These are phyloP conservation scores for Solanum chaucha DNA, from an alignment of 257 asterid genomes.

Conservation along the genomic window DNA sequence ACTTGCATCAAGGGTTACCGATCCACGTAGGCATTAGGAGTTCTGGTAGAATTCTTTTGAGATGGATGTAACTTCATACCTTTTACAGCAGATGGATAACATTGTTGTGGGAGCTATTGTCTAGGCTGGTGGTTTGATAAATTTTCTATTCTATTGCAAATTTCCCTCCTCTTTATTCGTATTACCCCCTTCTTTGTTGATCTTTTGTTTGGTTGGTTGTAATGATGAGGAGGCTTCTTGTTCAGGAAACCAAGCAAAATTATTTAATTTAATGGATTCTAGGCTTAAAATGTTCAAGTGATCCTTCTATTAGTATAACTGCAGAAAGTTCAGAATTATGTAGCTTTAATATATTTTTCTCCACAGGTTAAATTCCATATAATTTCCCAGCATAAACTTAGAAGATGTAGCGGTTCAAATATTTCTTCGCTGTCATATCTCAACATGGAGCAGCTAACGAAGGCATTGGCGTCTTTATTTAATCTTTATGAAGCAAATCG, in stretches of 20 bases:
- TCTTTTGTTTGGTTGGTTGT: neutral
- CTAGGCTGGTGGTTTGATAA: neutral
- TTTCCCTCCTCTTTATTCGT: neutral
- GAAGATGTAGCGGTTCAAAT: constrained; percentile 31
- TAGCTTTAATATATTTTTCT: neutral
- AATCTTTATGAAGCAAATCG: constrained; percentile 56
- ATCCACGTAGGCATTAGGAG: neutral
- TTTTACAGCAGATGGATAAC: neutral
- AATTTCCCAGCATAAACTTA: constrained; percentile 62
- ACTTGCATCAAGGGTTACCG: neutral
- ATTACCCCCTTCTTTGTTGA: neutral
- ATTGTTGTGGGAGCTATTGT: neutral
- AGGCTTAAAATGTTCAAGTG: neutral
- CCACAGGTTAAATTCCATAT: constrained; percentile 85
- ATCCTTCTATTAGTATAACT: neutral
- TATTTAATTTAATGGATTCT: neutral
- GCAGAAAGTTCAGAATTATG: neutral
- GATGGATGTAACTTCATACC: neutral
- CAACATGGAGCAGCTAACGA: constrained; percentile 84
- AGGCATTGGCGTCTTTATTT: constrained; percentile 50
- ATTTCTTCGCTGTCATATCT: constrained; percentile 52
- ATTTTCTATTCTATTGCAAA: neutral
- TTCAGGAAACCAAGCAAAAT: neutral
- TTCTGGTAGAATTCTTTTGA: neutral
- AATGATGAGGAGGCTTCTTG: neutral